Base-by-base conservation (phyloP, 306 rosid genomes). In the Prunus mume region DNA sequence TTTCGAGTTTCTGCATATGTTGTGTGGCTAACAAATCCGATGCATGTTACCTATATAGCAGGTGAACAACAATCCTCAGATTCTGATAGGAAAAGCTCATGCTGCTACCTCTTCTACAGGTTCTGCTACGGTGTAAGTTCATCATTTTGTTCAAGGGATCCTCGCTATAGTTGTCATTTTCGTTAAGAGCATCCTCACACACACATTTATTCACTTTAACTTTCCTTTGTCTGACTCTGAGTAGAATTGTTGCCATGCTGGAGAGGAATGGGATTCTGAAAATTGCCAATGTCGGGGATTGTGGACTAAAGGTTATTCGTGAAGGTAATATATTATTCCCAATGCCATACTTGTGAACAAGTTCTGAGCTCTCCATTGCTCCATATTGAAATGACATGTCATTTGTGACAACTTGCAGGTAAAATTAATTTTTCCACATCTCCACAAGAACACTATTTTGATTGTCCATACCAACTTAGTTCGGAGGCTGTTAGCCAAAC, bases 361-460 rank as follows among this genome's bases (percentile, higher is more conserved):
- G 50, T 78, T 51, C 10, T 73, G 49, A 50, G 62, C 54, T 34
- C 58, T 69, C 72, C 43, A 14, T 14, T 72, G 32, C 56, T 49
- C n/a, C 46, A 47, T 71, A 49, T 49, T 27, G 12, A 61, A 65
- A 47, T 75, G 51, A 69, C 58, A 62, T 43, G 54, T 57, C 24
- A 28, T 64, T 64, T 50, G 72, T 68, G 27, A 41, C 45, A 19
- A 68, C 22, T 82, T 69, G 34, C 86, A 96, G 99, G 93, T 80
- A 75, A 51, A 68, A 72, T 88, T 13, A 49, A 86, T 46, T 95
- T 86, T 86, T 87, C 97, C 72, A 89, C 97, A 47, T 81, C 86
- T 77, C 97, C 97, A 12, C 99, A 92, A 82, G 99, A 95, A 82
- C 99, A 92, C 81, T 95, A 87, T 72, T 95, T 95, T 76, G 92